Base-by-base conservation (phyloP, 805 yeast species). In the Cyberlindnera petersonii region DNA sequence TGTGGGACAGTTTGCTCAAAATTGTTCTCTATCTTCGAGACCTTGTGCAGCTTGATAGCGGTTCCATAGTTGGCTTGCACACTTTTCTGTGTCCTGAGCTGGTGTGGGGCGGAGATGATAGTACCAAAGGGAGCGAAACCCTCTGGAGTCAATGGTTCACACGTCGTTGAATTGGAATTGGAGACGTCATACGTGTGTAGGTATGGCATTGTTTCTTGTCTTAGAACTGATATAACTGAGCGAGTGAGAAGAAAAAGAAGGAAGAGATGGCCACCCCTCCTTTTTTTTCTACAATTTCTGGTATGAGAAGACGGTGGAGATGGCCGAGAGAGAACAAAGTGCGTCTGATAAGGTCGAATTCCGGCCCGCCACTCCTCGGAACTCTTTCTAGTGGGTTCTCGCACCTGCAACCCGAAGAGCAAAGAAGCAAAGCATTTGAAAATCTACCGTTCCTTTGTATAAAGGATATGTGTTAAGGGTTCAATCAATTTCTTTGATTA, bases 11-110 rank as follows among this genome's bases (percentile, higher is more conserved):
- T 70, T 4, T 61, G 41, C 1, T 40, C 47, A 49, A 70, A 85
- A 32, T 68, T 62, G 56, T 82, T 82, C 4, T 61, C 62, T 4
- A 84, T 68, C 2, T 86, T 82, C 1, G 93, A 79, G 5, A 88
- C 93, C 45, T 80, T 71, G 46, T 75, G 76, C 32, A 86, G 59
- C 53, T 89, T 89, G 5, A 74, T 67, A 2, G 97, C 97, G 2
- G 97, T 89, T n/a, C 97, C 97, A 55, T 89, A 88, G 62, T 89
- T 89, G 5, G 96, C 97, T 16, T 72, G 63, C 5, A 72, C 56
- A 23, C 70, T 58, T 20, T 35, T 26, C 16, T 43, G 39, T 1
- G 71, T 55, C 26, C 61, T 55, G 21, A 85, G 66, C 59, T 86
- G 94, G 51, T 86, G 84, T 43, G 74, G 75, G 4, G 94, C 85